Percentiles rank a stretch among this genome's conserved stretches.
phyloP scores from a whole-genome alignment of 2,329 filamentous ascomycete genomes.

The Didymosphaeria variabile region DNA sequence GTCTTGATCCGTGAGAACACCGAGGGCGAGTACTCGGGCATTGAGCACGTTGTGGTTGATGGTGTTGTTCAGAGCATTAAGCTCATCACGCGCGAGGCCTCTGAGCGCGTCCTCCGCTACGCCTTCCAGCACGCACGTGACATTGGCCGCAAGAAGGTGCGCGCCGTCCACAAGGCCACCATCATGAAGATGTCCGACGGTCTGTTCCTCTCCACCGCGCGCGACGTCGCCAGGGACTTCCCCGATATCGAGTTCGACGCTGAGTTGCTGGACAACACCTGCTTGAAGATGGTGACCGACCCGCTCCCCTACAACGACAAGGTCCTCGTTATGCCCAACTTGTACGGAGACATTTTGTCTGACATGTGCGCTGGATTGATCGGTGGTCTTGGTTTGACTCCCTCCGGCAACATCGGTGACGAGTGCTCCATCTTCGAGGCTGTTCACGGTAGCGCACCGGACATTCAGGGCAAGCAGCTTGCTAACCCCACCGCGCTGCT shows the following conservation, averaged over 20 bases:
- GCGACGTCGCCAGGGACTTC: slow-evolving; percentile 92
- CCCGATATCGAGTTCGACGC: slow-evolving; percentile 95
- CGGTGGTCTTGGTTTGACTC: slow-evolving; percentile 94
- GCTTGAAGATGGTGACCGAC: slow-evolving; percentile 98
- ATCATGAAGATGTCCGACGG: slow-evolving; percentile 99
- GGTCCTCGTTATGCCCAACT: slow-evolving; percentile 96
- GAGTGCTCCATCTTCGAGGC: slow-evolving; percentile 99
- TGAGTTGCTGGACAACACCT: slow-evolving; percentile 98
- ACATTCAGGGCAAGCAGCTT: slow-evolving; percentile 94
- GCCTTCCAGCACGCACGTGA: slow-evolving; percentile 98
- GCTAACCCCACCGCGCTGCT: slow-evolving; percentile 98
- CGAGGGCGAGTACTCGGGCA: slow-evolving; percentile 99
- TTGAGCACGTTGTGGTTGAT: slow-evolving; percentile 97
- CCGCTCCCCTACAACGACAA: slow-evolving; percentile 98
- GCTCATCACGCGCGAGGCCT: slow-evolving; percentile 95
- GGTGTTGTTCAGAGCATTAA: slow-evolving; percentile 99
- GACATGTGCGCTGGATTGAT: slow-evolving; percentile 99
- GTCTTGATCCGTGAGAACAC: slow-evolving; percentile 99
- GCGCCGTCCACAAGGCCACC: slow-evolving; percentile 98
- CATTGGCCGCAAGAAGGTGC: slow-evolving; percentile 95
- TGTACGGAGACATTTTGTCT: slow-evolving; percentile 99
- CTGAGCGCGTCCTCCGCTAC: slow-evolving; percentile 93
- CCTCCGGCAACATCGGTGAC: slow-evolving; percentile 98
- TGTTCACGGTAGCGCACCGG: slow-evolving; percentile 95
- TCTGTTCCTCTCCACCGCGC: slow-evolving; percentile 90